Evolutionary conservation across 352 stramenopile species (phyloP), one percentile per base, ranked within the genome.

Genomic region (Blastocystis sp.): DNA sequence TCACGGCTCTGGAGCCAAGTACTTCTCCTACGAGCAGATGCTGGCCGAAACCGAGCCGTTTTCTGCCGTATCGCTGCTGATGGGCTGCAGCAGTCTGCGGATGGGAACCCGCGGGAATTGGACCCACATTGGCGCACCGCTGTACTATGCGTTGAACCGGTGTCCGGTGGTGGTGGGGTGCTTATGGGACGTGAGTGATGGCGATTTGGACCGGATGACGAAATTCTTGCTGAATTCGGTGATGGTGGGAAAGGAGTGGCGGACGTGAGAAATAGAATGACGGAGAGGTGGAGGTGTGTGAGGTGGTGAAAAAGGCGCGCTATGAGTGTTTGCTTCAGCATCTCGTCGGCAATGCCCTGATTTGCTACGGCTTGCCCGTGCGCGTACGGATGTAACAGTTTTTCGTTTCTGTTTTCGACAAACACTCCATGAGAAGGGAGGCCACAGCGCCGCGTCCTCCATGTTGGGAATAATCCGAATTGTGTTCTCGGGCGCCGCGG

Each of bases 161-260:
- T 28, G 54, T 7, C 74, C 74, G 7, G 54, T 45, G 19, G 54
- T 68, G 21, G 74, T 84, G 6, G 48, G 74, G 1, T 84, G 74
- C 59, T 43, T 84, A 4, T 84, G 74, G 74, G 74, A 84, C 43
- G 74, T 84, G n/a, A 84, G 74, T 45, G 74, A 84, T 21, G 74
- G 74, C 2, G 74, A 84, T 21, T 21, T 84, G 24, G 74, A 84
- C 28, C 74, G 74, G 0, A 68, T 84, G 38, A 84, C 74, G 24
- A 9, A 63, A 1, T 42, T 62, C 24, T 38, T 84, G n/a, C 11
- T 84, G 17, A 24, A 68, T 59, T 3, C 54, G 38, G 43, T 84
- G 54, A 34, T 54, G 17, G 54, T 68, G 40, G 24, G 40, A 43
- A 28, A 28, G 21, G 52, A 48, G 61, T 70, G 28, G 19, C 14